These are phyloP conservation scores for Rhizopogon sp. DNA, from an alignment of 768 basidiomycete species.

Conservation along the genomic window DNA sequence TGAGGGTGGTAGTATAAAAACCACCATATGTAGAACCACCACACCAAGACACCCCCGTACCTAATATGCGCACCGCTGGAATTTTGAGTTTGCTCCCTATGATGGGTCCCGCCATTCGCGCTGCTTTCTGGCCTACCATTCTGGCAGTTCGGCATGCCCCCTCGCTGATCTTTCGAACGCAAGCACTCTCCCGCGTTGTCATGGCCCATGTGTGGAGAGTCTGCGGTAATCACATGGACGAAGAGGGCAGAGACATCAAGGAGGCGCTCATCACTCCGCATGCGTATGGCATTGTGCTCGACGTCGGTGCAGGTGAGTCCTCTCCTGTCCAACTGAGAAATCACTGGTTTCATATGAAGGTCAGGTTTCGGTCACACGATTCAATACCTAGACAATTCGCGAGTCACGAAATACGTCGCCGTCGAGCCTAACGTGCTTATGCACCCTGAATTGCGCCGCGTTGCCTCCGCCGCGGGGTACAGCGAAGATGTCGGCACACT, in stretches of 20 bases:
- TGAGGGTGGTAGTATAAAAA: too few species aligned
- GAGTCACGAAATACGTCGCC: conserved; percentile 63
- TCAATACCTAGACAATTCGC: conserved; percentile 50
- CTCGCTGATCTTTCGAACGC: conserved; percentile 36
- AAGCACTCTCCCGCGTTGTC: conserved; percentile 39
- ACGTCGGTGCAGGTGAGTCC: conserved; percentile 58
- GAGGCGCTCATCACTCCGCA: conserved; percentile 43
- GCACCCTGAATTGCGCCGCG: conserved; percentile 49
- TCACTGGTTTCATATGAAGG: neutral
- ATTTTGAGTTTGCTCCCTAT: too few species aligned
- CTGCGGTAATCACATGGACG: conserved; percentile 46
- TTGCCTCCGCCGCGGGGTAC: conserved; percentile 49
- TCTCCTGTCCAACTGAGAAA: neutral
- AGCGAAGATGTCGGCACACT: conserved; percentile 47
- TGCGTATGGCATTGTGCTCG: conserved; percentile 58
- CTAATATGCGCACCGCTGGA: too few species aligned
- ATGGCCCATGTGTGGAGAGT: conserved; percentile 49
- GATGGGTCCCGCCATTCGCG: too few species aligned
- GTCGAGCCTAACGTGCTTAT: conserved; percentile 66
- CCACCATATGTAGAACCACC: too few species aligned
- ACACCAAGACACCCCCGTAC: too few species aligned
- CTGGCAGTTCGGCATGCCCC: conserved; percentile 23
- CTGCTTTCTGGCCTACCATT: too few species aligned
- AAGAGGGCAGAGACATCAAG: conserved; percentile 36
- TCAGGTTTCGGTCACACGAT: conserved; percentile 44